Conservation (phyloP, 2,329 filamentous ascomycete species). For the Aureobasidium sp. region DNA sequence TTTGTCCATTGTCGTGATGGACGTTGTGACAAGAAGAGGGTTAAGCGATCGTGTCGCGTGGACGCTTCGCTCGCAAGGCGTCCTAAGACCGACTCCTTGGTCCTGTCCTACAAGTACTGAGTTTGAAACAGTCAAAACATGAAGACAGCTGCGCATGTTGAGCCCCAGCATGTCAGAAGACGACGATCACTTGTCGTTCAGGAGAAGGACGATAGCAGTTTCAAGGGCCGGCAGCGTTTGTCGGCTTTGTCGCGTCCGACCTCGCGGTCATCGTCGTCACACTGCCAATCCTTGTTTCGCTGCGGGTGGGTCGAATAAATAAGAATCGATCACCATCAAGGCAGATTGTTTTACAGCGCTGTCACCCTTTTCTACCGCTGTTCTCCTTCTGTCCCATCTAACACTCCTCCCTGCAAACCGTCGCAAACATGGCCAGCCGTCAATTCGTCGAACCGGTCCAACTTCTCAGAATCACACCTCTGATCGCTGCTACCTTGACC, state of each 20-base stretch:
- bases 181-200: not conserved
- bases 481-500: slow-evolving; percentile 5
- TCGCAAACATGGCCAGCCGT: slow-evolving; percentile 9
- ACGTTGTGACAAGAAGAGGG: not conserved
- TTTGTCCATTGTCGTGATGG: not conserved
- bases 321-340: slow-evolving; percentile 4
- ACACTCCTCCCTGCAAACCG: not conserved
- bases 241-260: slow-evolving; percentile 5
- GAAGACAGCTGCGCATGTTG: not conserved
- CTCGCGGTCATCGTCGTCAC: slow-evolving; percentile 3
- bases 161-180: not conserved
- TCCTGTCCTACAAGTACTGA: not conserved
- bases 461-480: slow-evolving; percentile 10
- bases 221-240: slow-evolving; percentile 1
- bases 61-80: not conserved
- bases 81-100: not conserved
- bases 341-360: not conserved
- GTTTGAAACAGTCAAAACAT: not conserved
- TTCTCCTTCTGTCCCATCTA: not conserved
- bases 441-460: slow-evolving; percentile 11
- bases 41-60: not conserved
- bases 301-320: not conserved
- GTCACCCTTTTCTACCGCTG: not conserved
- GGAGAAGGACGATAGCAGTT: not conserved
- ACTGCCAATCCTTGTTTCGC: slow-evolving; percentile 8